Percentiles rank a stretch among this genome's conserved stretches.
Conservation (phyloP, 345 rosid species). For the Citrus hindsii region DNA sequence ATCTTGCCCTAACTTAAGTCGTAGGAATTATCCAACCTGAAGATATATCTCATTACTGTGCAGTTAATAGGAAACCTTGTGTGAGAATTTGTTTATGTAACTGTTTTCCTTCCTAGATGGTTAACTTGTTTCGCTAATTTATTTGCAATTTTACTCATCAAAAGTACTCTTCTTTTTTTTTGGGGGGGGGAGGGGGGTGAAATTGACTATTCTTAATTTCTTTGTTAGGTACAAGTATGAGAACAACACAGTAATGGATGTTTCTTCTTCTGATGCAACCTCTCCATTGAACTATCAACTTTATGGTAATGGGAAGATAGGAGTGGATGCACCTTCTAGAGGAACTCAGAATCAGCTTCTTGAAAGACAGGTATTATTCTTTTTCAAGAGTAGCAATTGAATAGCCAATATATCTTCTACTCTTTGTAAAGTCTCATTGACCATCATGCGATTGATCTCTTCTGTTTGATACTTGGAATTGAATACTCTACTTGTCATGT, state of each 20-base stretch:
- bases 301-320: constrained; percentile 71
- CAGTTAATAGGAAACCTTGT: not conserved
- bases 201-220: constrained; percentile 7
- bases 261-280: constrained; percentile 65
- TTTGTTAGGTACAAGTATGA: constrained; percentile 73
- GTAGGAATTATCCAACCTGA: not conserved
- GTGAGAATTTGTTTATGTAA: not conserved
- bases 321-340: constrained; percentile 57
- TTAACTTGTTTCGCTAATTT: not conserved
- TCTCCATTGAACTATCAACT: constrained; percentile 71
- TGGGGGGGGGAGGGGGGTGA: not conserved
- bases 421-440: not conserved
- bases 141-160: not conserved
- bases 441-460: not conserved
- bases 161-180: not conserved
- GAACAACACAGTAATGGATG: constrained; percentile 79
- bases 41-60: not conserved
- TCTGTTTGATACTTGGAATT: not conserved
- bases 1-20: not conserved
- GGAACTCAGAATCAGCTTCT: constrained; percentile 92
- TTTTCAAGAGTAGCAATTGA: constrained; percentile 8
- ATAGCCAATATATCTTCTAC: not conserved
- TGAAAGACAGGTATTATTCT: constrained; percentile 75
- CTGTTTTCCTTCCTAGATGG: not conserved
- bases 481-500: not conserved